phyloP scores from a whole-genome alignment of 139 green algal species.

The Tetratostichococcus sp. region DNA sequence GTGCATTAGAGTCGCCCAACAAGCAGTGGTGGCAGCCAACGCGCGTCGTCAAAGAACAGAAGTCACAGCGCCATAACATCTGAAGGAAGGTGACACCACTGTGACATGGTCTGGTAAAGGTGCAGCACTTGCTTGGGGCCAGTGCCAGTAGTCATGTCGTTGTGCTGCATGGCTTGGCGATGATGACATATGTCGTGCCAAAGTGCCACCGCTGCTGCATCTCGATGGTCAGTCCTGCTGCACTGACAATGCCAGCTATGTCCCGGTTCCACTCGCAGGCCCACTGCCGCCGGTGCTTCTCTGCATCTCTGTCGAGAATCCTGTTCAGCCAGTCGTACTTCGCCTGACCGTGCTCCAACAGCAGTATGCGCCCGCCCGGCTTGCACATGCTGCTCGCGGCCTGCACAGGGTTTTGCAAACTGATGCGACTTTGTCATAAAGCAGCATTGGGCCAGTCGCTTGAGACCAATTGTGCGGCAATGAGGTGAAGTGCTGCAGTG shows the following conservation, averaged over 20 bases:
- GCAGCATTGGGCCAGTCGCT: too few relatives aligned
- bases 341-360: slow-evolving; percentile 63
- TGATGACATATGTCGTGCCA: slow-evolving; percentile 64
- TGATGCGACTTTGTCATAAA: too few relatives aligned
- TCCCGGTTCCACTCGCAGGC: slow-evolving; percentile 79
- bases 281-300: slow-evolving; percentile 57
- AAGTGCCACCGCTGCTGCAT: slow-evolving; percentile 58
- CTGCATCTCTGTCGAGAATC: slow-evolving; percentile 36
- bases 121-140: background rate
- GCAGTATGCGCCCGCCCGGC: slow-evolving; percentile 49
- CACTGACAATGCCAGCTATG: slow-evolving; percentile 53
- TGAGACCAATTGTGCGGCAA: background rate
- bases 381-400: slow-evolving; percentile 44
- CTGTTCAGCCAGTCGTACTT: slow-evolving; percentile 44
- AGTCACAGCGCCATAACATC: too few relatives aligned
- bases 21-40: too few relatives aligned
- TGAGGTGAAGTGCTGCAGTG: background rate
- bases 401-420: slow-evolving; percentile 11
- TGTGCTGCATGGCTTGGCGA: slow-evolving; percentile 20
- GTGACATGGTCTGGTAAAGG: too few relatives aligned
- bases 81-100: too few relatives aligned
- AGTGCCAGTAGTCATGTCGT: background rate
- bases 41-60: too few relatives aligned
- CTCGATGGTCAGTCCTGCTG: slow-evolving; percentile 58
- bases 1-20: too few relatives aligned